These are phyloP conservation scores for Verticillium nonalfalfae DNA, from an alignment of 2,329 filamentous ascomycete genomes.

Conservation along the genomic window DNA sequence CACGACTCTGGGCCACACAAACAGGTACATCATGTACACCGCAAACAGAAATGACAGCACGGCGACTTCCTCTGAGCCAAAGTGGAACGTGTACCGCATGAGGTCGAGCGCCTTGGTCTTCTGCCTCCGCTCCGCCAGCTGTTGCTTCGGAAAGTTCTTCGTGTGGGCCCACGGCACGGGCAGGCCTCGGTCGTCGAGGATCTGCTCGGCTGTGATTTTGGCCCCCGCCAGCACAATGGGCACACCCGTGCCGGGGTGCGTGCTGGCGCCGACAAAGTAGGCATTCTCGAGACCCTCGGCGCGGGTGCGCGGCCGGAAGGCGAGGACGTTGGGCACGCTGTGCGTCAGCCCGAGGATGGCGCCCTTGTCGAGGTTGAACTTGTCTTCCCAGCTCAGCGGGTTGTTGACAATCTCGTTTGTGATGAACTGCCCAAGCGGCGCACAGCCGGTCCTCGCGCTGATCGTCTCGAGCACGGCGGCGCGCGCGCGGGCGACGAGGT, in stretches of 20 bases:
- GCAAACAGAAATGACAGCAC: not conserved
- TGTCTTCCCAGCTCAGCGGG: constrained; percentile 55
- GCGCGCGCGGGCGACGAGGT: constrained; percentile 53
- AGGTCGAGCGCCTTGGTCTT: constrained; percentile 6
- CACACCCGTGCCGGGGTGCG: constrained; percentile 70
- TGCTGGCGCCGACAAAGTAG: constrained; percentile 71
- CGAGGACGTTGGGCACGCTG: constrained; percentile 67
- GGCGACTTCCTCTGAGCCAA: constrained; percentile 11
- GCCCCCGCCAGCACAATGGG: constrained; percentile 67
- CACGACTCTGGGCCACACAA: not conserved
- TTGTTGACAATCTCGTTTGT: constrained; percentile 60
- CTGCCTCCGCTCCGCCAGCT: not conserved
- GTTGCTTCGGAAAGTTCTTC: not conserved
- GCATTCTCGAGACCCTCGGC: constrained; percentile 41
- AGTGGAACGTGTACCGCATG: constrained; percentile 8
- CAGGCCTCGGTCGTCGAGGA: constrained; percentile 26
- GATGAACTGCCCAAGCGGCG: constrained; percentile 39
- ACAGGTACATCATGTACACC: not conserved
- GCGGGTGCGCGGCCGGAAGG: constrained; percentile 56
- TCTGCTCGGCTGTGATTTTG: constrained; percentile 47
- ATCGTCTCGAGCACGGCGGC: constrained; percentile 56
- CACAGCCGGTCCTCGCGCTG: constrained; percentile 50
- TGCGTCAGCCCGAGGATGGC: constrained; percentile 68
- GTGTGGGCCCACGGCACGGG: constrained; percentile 19
- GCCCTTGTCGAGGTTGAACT: constrained; percentile 70